A percentile compares a stretch with the other conserved stretches of the same genome.
phyloP scores from a whole-genome alignment of 139 green algal species.

The Chlorella sp. region DNA sequence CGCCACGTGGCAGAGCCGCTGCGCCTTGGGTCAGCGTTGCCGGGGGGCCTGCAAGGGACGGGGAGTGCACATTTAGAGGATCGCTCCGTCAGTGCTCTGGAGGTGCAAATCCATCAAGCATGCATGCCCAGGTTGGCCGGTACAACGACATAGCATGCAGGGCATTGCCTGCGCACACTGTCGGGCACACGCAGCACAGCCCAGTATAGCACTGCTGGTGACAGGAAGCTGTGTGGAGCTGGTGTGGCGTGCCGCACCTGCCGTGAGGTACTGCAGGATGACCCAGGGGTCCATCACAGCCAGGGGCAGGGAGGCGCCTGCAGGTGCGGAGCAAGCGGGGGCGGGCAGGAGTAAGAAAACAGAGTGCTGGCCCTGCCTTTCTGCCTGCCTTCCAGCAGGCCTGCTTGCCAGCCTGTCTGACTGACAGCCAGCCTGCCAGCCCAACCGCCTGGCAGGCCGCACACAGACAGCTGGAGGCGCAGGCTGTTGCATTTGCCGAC shows the following conservation, averaged over 20 bases:
- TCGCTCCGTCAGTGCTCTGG: too few species aligned
- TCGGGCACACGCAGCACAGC: too few species aligned
- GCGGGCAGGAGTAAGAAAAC: not conserved
- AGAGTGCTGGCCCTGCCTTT: not conserved
- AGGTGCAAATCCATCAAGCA: not conserved
- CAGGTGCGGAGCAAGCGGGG: not conserved
- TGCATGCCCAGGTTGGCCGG: not conserved
- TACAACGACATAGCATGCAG: not conserved
- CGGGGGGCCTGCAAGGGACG: slow-evolving; percentile 22
- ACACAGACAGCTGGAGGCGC: too few species aligned
- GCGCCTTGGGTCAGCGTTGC: slow-evolving; percentile 14
- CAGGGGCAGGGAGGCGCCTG: not conserved
- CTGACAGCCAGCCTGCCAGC: too few species aligned
- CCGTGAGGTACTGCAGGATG: slow-evolving; percentile 64
- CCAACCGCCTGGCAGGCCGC: too few species aligned
- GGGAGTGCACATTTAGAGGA: slow-evolving; percentile 22
- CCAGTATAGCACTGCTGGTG: not conserved
- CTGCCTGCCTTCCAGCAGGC: not conserved
- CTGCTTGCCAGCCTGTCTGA: not conserved
- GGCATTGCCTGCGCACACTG: too few species aligned
- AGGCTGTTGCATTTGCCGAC: too few species aligned
- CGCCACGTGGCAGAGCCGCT: slow-evolving; percentile 27
- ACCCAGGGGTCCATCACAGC: slow-evolving; percentile 39
- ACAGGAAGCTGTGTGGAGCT: too few species aligned
- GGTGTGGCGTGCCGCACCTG: slow-evolving; percentile 25